These are phyloP conservation scores for Dalbergia cultrata DNA, from an alignment of 306 rosid species.

Conservation along the genomic window DNA sequence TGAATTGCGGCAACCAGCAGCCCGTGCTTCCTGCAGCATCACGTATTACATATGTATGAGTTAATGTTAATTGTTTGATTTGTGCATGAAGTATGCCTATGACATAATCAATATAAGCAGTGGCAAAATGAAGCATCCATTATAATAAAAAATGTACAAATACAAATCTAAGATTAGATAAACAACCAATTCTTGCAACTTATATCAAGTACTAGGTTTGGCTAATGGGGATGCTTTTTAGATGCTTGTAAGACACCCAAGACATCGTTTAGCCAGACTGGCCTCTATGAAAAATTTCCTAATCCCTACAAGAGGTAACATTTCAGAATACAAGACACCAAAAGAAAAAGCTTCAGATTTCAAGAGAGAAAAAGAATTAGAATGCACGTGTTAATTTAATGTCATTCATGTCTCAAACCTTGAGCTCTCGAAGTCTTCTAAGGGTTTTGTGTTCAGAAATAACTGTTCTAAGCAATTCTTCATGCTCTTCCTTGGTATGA, in stretches of 20 bases:
- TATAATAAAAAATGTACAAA: background rate
- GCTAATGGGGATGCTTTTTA: background rate
- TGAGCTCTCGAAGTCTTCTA: conserved; percentile 84
- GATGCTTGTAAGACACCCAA: conserved; percentile 2
- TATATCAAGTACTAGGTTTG: conserved; percentile 16
- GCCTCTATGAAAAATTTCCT: background rate
- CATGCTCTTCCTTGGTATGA: conserved; percentile 87
- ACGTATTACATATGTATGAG: conserved; percentile 17
- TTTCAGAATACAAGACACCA: conserved; percentile 19
- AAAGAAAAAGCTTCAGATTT: background rate
- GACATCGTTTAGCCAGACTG: conserved; percentile 3
- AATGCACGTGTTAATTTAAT: conserved; percentile 10
- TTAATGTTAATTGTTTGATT: conserved; percentile 32
- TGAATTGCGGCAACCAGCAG: conserved; percentile 81
- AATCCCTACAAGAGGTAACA: background rate
- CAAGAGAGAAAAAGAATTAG: background rate
- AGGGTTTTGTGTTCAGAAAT: conserved; percentile 70
- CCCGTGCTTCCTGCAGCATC: conserved; percentile 75
- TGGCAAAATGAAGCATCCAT: conserved; percentile 16
- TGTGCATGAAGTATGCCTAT: conserved; percentile 13
- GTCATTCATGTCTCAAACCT: conserved; percentile 66
- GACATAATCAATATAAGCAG: conserved; percentile 29
- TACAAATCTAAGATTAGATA: background rate
- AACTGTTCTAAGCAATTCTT: conserved; percentile 71
- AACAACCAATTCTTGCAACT: conserved; percentile 21